Evolutionary conservation across 176 grass and related monocot species (phyloP), one percentile per base, ranked within the genome.

Genomic region (Eragrostis curvula): DNA sequence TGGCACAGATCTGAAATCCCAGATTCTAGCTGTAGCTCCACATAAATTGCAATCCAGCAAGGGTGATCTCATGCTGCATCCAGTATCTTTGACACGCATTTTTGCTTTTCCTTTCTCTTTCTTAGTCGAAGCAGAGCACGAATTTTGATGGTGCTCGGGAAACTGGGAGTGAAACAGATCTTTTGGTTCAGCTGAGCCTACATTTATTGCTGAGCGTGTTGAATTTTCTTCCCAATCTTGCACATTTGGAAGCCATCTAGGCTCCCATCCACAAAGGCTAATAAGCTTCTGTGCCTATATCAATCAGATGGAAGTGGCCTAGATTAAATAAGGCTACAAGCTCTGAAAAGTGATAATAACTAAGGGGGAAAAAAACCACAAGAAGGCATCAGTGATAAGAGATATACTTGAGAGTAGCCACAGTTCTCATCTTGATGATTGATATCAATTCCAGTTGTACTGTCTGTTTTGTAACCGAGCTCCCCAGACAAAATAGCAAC

Each of bases 141-240:
- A 73, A 80, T 88, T 92, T 86, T 84, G 89, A 67, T 75, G 47
- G 64, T 66, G 84, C 55, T 82, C 81, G 70, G 83, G 56, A 61
- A 90, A 71, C 40, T 73, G 83, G 57, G 92, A 83, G 52, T 68
- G 51, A 29, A 67, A 74, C 47, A 83, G 78, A 12, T 60, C 71
- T 49, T 79, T 79, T 74, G 84, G 88, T 74, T 86, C 86, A 85
- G 72, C 75, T 56, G 92, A 88, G 55, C 80, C 79, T 70, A 61
- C 92, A 90, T 92, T 85, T 88, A 79, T 94, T 63, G 90, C 90
- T 69, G 96, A 91, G 69, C 78, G 90, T 25, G 93, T 91, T 74
- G 96, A 99, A 84, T 99, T 99, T 82, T 99, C 96, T 88, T 99
- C 96, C 73, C 87, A 99, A 51, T 99, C 96, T 90, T 96, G 96